phyloP scores from a whole-genome alignment of 2,329 filamentous ascomycete genomes.

The Neonectria punicea region DNA sequence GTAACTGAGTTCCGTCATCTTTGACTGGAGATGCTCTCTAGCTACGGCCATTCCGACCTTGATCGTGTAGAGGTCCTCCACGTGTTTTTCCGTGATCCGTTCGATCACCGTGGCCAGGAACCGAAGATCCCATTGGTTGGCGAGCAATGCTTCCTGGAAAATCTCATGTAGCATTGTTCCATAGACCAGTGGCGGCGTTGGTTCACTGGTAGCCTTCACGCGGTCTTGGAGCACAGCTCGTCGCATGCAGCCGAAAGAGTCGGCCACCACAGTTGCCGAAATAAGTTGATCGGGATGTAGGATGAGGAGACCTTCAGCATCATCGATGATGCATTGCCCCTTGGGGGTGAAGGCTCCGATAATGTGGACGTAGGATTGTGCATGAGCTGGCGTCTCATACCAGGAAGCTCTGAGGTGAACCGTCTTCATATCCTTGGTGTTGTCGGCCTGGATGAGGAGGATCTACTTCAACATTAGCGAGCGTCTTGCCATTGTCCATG shows the following conservation, averaged over 20 bases:
- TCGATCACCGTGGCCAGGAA: conserved; percentile 77
- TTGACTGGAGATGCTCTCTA: conserved; percentile 81
- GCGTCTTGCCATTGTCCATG: no score
- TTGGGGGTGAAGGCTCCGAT: conserved; percentile 78
- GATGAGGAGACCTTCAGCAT: conserved; percentile 85
- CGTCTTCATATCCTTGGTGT: conserved; percentile 70
- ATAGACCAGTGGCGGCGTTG: conserved; percentile 85
- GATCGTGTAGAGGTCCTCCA: conserved; percentile 91
- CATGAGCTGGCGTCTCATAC: conserved; percentile 81
- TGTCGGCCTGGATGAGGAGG: conserved; percentile 84
- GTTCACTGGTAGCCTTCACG: conserved; percentile 87
- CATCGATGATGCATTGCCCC: conserved; percentile 84
- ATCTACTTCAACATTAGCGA: conserved; percentile 62
- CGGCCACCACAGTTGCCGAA: conserved; percentile 94
- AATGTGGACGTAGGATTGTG: conserved; percentile 84
- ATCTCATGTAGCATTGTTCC: conserved; percentile 95
- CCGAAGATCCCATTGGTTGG: conserved; percentile 79
- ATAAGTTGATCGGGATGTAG: conserved; percentile 95
- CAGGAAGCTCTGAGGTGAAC: conserved; percentile 87
- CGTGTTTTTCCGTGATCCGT: conserved; percentile 76
- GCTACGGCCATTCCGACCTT: conserved; percentile 79
- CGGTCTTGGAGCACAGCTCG: conserved; percentile 94
- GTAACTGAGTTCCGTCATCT: conserved; percentile 80
- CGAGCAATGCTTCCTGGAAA: conserved; percentile 88
- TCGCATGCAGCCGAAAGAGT: conserved; percentile 91